Evolutionary conservation across 2,329 filamentous ascomycete genomes (phyloP), one percentile per base, ranked within the genome.

Genomic region (Macrophomina tecta): DNA sequence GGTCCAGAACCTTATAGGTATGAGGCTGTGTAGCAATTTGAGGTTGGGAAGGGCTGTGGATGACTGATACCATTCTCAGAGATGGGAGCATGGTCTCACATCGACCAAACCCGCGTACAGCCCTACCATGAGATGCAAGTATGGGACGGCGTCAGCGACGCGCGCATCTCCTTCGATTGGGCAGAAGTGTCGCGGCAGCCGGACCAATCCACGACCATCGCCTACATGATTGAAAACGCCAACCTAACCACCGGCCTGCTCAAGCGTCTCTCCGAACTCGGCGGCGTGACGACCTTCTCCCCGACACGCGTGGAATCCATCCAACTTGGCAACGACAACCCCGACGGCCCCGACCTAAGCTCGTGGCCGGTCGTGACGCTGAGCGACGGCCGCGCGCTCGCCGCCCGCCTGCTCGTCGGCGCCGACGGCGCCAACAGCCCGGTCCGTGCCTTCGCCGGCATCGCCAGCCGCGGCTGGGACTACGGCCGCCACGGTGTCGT

Each of bases 41-140:
- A n/a, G 52, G 52, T 23, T 12, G 30, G 36, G 11, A 36, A 18
- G 56, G 52, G 34, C 12, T 5, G 40, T 14, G n/a, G 32, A 49
- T 64, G 28, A 52, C 55, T 45, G 5, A 55, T n/a, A 69, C 70
- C n/a, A 56, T 49, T 5, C 55, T 32, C 70, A 75, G 83, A 86
- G 4, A 95, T 97, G 68, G 95, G 94, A 42, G 93, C 91, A 60
- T 98, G 94, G 95, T 76, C 84, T 6, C 89, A 96, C 75, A 82
- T 97, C 68, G 86, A 91, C 71, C 81, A 84, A 49, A 83, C 87
- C 5, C 88, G 95, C 38, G 87, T 95, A 40, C 94, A 97, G 81
- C 86, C 89, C 0, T 99, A 97, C 78, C 90, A 96, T 68, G 91
- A 94, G 73, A 99, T 99, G 95, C 91, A 97, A 78, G 95, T 98